Conservation (phyloP, 192 early-diverging fungal species). For the Podila epigama region DNA sequence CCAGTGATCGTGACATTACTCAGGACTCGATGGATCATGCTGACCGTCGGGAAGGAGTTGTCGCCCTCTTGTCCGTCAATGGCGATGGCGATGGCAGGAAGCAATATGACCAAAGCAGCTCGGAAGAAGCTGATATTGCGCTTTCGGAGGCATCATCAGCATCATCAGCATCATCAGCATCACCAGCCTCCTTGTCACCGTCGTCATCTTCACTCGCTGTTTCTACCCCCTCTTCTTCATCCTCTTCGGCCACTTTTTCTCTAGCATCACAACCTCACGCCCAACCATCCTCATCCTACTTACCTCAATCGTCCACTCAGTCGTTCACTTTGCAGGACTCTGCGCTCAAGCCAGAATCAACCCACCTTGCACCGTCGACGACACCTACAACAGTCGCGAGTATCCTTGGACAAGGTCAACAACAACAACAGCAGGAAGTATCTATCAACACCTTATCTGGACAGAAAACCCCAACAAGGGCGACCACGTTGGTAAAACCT, state of each 20-base stretch:
- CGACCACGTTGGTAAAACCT: slow-evolving; percentile 7
- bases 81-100: neutral
- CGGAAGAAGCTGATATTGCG: neutral
- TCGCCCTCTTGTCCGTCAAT: slow-evolving; percentile 4
- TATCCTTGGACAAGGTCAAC: neutral
- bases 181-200: neutral
- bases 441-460: slow-evolving; percentile 13
- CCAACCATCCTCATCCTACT: neutral
- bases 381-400: neutral
- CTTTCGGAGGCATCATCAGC: neutral
- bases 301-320: neutral
- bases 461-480: slow-evolving; percentile 27
- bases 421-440: slow-evolving; percentile 1
- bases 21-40: slow-evolving; percentile 1
- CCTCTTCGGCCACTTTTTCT: neutral
- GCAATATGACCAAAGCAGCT: neutral
- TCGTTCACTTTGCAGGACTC: neutral
- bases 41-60: slow-evolving; percentile 12
- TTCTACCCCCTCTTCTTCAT: neutral
- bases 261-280: too few species aligned
- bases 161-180: neutral
- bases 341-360: neutral
- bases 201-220: slow-evolving; percentile 6
- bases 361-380: neutral
- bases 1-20: slow-evolving; percentile 3